A percentile compares a stretch with the other conserved stretches of the same genome.
Conservation (phyloP, 805 yeast species). For the Starmerella sp. region DNA sequence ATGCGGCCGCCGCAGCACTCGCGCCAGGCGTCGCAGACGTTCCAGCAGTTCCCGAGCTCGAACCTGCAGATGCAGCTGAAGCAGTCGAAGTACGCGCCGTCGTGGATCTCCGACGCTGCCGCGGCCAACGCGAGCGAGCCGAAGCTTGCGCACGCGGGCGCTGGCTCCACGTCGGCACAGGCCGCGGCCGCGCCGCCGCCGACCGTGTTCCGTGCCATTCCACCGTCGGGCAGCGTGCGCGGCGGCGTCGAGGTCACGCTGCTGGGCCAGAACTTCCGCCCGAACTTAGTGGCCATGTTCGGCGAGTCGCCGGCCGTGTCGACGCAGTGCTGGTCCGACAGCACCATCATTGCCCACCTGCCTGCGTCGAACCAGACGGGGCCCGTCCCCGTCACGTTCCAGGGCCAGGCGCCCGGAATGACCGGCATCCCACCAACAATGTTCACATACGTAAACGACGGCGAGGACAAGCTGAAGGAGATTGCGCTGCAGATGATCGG, state of each 20-base stretch:
- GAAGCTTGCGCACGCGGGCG: not conserved
- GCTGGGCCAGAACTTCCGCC: constrained; percentile 74
- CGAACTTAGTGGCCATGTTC: constrained; percentile 73
- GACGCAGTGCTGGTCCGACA: constrained; percentile 92
- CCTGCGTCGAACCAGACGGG: constrained; percentile 90
- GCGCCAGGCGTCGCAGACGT: not conserved
- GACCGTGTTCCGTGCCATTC: constrained; percentile 73
- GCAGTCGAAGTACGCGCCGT: not conserved
- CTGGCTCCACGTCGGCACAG: not conserved
- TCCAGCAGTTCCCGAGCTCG: not conserved
- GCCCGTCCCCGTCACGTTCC: constrained; percentile 80
- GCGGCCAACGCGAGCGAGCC: not conserved
- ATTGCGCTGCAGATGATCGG: constrained; percentile 94
- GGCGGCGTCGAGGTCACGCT: constrained; percentile 95
- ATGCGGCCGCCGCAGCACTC: constrained; percentile 1
- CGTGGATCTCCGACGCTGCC: not conserved
- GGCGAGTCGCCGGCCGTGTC: constrained; percentile 48
- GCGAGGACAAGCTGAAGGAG: constrained; percentile 89
- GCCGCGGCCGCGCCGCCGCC: constrained; percentile 31
- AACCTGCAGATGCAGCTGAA: not conserved
- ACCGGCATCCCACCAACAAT: constrained; percentile 28
- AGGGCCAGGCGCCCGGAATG: constrained; percentile 31
- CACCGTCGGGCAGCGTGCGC: constrained; percentile 87
- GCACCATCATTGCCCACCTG: constrained; percentile 83
- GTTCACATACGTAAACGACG: constrained; percentile 88